A percentile compares a stretch with the other conserved stretches of the same genome.
phyloP scores from a whole-genome alignment of 768 basidiomycete genomes.

The Steccherinum ochraceum region DNA sequence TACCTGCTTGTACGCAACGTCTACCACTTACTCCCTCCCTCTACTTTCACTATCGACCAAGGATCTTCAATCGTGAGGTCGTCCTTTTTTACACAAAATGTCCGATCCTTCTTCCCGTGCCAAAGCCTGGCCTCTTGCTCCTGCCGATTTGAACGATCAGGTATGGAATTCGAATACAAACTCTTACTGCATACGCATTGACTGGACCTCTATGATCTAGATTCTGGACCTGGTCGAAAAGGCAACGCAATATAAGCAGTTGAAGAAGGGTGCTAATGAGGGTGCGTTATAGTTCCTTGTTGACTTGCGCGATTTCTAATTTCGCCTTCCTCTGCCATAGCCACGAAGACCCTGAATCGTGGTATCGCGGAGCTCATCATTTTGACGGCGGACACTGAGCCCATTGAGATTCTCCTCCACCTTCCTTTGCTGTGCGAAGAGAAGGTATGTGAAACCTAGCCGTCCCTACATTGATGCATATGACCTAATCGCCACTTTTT shows the following conservation, averaged over 20 bases:
- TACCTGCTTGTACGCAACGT: too few relatives aligned
- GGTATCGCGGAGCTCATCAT: slow-evolving; percentile 98
- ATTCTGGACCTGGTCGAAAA: slow-evolving; percentile 95
- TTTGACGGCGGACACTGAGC: slow-evolving; percentile 94
- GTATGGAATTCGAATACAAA: slow-evolving; percentile 37
- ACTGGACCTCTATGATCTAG: slow-evolving; percentile 30
- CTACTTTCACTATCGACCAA: slow-evolving; percentile 53
- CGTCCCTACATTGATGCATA: neutral
- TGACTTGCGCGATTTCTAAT: neutral
- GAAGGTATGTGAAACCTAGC: slow-evolving; percentile 51
- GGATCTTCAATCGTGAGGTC: slow-evolving; percentile 88
- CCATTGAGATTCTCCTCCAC: slow-evolving; percentile 95
- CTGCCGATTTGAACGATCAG: slow-evolving; percentile 83
- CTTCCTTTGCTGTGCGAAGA: slow-evolving; percentile 97
- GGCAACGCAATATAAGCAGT: slow-evolving; percentile 94
- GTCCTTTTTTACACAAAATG: slow-evolving; percentile 37
- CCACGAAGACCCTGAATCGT: slow-evolving; percentile 97
- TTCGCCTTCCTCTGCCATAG: slow-evolving; percentile 30
- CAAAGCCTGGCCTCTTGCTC: slow-evolving; percentile 88
- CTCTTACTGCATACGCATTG: neutral
- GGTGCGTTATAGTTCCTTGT: slow-evolving; percentile 37
- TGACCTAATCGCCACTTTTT: slow-evolving; percentile 2
- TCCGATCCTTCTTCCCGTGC: slow-evolving; percentile 47
- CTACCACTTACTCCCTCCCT: too few relatives aligned
- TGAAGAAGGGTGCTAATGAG: slow-evolving; percentile 99